These are phyloP conservation scores for Arabidopsis arenosa DNA, from an alignment of 345 rosid genomes.

Conservation along the genomic window DNA sequence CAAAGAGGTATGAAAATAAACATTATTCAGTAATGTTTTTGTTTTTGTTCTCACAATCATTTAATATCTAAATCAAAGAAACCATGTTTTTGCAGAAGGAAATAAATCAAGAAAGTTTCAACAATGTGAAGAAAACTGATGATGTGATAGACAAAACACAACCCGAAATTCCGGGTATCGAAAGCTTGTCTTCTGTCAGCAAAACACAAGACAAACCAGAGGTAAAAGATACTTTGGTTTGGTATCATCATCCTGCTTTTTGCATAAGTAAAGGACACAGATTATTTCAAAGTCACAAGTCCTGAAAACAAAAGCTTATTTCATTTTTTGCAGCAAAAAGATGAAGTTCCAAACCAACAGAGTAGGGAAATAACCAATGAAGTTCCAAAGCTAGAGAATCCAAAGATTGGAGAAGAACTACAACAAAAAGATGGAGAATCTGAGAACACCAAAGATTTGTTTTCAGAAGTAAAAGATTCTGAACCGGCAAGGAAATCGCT, in stretches of 20 bases:
- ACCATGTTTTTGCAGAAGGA: constrained; percentile 41
- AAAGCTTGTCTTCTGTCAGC: constrained; percentile 36
- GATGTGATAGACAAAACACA: constrained; percentile 15
- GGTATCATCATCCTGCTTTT: neutral
- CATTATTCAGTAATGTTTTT: neutral
- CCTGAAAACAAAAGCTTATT: constrained; percentile 2
- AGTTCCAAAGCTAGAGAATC: constrained; percentile 30
- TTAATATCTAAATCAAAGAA: constrained; percentile 27
- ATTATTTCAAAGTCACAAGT: constrained; percentile 25
- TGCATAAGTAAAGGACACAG: neutral
- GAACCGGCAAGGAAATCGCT: constrained; percentile 50
- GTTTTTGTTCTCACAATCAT: constrained; percentile 3
- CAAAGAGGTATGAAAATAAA: constrained; percentile 47
- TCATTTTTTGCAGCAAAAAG: constrained; percentile 24
- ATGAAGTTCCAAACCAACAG: constrained; percentile 39
- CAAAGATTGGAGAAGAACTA: constrained; percentile 38
- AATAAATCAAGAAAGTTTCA: constrained; percentile 32
- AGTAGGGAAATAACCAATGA: constrained; percentile 45
- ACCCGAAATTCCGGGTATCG: constrained; percentile 17
- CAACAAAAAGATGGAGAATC: constrained; percentile 35
- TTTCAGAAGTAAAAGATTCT: constrained; percentile 35
- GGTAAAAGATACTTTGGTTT: constrained; percentile 49
- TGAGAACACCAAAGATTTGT: constrained; percentile 38
- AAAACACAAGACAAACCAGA: constrained; percentile 42
- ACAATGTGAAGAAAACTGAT: constrained; percentile 23